Evolutionary conservation across 768 basidiomycete genomes (phyloP).

Genomic region (Macrolepiota dolichaula): DNA sequence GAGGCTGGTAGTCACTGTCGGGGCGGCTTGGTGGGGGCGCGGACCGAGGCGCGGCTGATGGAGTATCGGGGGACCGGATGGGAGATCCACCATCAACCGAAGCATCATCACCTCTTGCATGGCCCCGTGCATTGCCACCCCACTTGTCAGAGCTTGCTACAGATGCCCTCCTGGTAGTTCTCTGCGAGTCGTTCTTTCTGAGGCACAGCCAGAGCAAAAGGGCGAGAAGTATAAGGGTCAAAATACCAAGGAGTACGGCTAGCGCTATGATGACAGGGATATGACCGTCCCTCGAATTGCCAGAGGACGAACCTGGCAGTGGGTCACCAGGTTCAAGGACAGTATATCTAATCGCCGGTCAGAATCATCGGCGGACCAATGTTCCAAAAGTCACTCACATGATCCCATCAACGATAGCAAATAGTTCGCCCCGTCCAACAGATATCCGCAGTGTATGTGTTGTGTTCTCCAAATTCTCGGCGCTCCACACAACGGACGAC

Average conservation of each 20-base stretch:
- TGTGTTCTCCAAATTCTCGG: conserved; percentile 27
- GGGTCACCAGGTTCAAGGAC: conserved; percentile 18
- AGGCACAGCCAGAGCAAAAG: conserved; percentile 9
- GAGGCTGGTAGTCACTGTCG: conserved; percentile 4
- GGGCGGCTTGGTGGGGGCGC: conserved; percentile 7
- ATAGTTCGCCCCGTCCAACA: conserved; percentile 31
- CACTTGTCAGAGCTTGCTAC: not conserved
- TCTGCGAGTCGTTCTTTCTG: not conserved
- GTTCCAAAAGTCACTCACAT: conserved; percentile 25
- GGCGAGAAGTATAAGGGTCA: conserved; percentile 1
- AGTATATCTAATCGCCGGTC: conserved; percentile 19
- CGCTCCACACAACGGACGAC: conserved; percentile 35
- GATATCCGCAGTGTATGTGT: conserved; percentile 35
- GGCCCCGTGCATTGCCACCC: not conserved
- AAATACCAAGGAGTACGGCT: not conserved
- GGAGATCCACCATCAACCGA: not conserved
- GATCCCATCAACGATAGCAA: conserved; percentile 35
- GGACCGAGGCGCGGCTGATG: not conserved
- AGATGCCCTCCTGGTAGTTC: not conserved
- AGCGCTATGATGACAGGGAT: conserved; percentile 1
- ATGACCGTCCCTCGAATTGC: not conserved
- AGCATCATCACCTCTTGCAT: not conserved
- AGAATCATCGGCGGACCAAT: not conserved
- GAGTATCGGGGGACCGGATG: not conserved
- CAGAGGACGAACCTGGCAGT: not conserved